Base-by-base conservation (phyloP, 106 monocot genomes). In the Alisma plantagoaquatica region DNA sequence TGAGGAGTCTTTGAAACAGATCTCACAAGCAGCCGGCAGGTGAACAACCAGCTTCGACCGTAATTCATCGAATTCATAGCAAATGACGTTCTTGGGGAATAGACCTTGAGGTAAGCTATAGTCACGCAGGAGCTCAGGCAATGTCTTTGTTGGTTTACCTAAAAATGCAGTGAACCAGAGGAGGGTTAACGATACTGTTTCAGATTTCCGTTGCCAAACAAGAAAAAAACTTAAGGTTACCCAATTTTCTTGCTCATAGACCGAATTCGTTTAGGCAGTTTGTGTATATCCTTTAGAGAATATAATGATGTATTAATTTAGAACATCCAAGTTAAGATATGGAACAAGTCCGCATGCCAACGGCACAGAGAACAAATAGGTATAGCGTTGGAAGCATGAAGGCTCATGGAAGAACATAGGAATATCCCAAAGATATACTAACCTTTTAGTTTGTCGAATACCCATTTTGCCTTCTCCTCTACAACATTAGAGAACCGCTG, bases 381-480 rank as follows among this genome's bases (percentile, higher is more conserved):
- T n/a, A n/a, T n/a, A n/a, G n/a, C n/a, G n/a, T n/a, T n/a, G n/a
- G n/a, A n/a, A n/a, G n/a, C n/a, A n/a, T n/a, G n/a, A n/a, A n/a
- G n/a, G n/a, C n/a, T n/a, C n/a, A n/a, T n/a, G n/a, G n/a, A n/a
- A n/a, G n/a, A n/a, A n/a, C n/a, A n/a, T n/a, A n/a, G n/a, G n/a
- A 38, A 38, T 38, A 7, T 38, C 9, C 14, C 9, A 7, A 38
- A 38, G 35, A 38, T 7, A 38, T 38, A 14, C 35, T 33, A 22
- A 98, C 96, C 96, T 89, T 98, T 98, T 11, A 98, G 47, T 62
- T 98, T 89, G 17, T 98, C 89, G 51, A 98, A 89, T 27, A 98
- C 42, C 96, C 96, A 98, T 49, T 88, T 98, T 10, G 96, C 96
- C 64, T 90, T 98, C 62, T 75, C 96, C 65, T 98, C 96, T 46